Percentiles rank a stretch among this genome's conserved stretches.
These are phyloP conservation scores for Escovopsis weberi DNA, from an alignment of 2,329 filamentous ascomycete genomes.

Conservation along the genomic window DNA sequence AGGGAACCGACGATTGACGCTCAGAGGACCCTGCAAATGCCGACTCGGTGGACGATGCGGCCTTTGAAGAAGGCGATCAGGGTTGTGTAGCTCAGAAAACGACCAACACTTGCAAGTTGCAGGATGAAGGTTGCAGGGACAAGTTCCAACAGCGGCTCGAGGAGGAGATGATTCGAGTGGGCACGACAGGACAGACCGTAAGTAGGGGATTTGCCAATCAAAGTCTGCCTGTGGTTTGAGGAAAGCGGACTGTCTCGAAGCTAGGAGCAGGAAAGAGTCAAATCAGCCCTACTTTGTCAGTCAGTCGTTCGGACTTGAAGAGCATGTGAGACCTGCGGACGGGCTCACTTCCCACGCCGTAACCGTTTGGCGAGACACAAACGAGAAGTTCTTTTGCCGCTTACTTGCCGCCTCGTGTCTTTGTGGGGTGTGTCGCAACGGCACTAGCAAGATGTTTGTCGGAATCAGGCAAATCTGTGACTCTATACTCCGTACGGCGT, in stretches of 20 bases:
- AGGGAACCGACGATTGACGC: no score
- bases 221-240: neutral
- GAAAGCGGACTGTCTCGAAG: neutral
- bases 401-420: slow-evolving; percentile 4
- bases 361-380: slow-evolving; percentile 6
- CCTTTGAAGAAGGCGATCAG: no score
- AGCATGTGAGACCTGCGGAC: slow-evolving; percentile 5
- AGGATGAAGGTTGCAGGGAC: neutral
- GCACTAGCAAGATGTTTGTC: neutral
- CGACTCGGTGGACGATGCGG: no score
- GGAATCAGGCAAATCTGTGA: neutral
- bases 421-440: slow-evolving; percentile 4
- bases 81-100: no score
- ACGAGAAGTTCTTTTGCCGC: slow-evolving; percentile 6
- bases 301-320: slow-evolving; percentile 3
- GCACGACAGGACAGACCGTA: neutral
- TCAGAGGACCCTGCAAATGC: no score
- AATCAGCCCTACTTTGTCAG: slow-evolving; percentile 5
- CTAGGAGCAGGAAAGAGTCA: slow-evolving; percentile 1
- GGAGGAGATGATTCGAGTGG: neutral
- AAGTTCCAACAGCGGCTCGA: neutral
- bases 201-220: neutral
- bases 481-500: neutral
- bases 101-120: no score
- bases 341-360: slow-evolving; percentile 5